A percentile compares a stretch with the other conserved stretches of the same genome.
These are phyloP conservation scores for Starmerella geochares DNA, from an alignment of 805 yeast genomes.

Conservation along the genomic window DNA sequence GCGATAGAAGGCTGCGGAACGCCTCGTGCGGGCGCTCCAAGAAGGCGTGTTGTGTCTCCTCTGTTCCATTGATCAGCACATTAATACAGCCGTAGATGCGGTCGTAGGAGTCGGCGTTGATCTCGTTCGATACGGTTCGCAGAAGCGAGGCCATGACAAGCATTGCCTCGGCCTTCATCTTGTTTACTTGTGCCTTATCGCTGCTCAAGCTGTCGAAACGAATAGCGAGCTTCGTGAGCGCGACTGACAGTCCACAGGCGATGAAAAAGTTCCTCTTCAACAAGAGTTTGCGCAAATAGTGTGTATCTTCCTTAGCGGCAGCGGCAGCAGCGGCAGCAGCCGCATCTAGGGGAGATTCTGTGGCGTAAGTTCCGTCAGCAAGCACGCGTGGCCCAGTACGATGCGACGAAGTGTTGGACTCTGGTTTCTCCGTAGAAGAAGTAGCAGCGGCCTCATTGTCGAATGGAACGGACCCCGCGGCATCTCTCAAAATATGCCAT, in stretches of 20 bases:
- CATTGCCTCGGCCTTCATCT: constrained; percentile 88
- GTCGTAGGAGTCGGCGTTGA: constrained; percentile 96
- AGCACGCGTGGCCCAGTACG: constrained; percentile 56
- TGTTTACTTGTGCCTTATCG: constrained; percentile 46
- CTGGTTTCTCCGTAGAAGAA: neutral
- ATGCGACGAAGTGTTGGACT: constrained; percentile 27
- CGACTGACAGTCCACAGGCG: constrained; percentile 75
- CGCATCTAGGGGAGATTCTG: constrained; percentile 67
- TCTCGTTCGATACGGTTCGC: constrained; percentile 73
- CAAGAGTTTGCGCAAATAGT: constrained; percentile 72
- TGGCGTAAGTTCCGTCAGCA: constrained; percentile 99
- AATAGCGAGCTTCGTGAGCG: constrained; percentile 77
- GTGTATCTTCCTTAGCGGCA: constrained; percentile 32
- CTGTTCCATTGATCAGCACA: constrained; percentile 50
- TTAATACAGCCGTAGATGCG: constrained; percentile 81
- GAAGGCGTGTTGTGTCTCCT: constrained; percentile 52
- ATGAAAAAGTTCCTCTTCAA: constrained; percentile 84
- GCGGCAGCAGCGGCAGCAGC: constrained; percentile 35
- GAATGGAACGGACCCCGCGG: constrained; percentile 87
- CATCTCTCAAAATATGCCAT: constrained; percentile 76
- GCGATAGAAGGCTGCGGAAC: constrained; percentile 56
- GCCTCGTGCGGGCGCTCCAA: constrained; percentile 82
- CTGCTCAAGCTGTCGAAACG: constrained; percentile 39
- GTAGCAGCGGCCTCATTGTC: constrained; percentile 28
- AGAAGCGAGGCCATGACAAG: constrained; percentile 83